Percentiles rank a stretch among this genome's conserved stretches.
Conservation (phyloP, 2,329 filamentous ascomycete species). For the Mycosphaerella arachidis region DNA sequence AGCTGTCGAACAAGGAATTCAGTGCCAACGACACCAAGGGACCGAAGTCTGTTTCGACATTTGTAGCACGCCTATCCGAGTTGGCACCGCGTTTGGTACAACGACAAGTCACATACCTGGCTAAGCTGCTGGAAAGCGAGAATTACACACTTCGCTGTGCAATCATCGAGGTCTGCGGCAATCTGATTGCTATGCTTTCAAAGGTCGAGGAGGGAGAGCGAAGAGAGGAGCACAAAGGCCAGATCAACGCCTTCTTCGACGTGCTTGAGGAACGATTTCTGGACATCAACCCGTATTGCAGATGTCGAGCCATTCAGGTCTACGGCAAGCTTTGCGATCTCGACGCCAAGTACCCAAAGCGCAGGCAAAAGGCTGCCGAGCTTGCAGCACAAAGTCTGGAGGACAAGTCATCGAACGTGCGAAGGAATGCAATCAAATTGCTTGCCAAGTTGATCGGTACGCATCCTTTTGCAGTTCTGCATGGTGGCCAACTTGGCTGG, state of each 20-base stretch:
- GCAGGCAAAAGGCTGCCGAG: conserved; percentile 80
- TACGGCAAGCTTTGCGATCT: conserved; percentile 88
- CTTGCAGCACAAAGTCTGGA: conserved; percentile 84
- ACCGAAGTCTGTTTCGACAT: conserved; percentile 91
- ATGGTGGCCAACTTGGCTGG: conserved; percentile 77
- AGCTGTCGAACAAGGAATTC: conserved; percentile 96
- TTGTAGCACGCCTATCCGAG: conserved; percentile 89
- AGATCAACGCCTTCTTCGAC: conserved; percentile 95
- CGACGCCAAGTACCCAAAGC: conserved; percentile 93
- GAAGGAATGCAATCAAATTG: conserved; percentile 90
- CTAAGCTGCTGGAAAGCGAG: conserved; percentile 94
- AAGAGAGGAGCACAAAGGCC: conserved; percentile 86
- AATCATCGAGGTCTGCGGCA: conserved; percentile 94
- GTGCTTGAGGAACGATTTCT: conserved; percentile 94
- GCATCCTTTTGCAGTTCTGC: conserved; percentile 88
- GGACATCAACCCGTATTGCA: conserved; percentile 93
- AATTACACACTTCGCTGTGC: conserved; percentile 92
- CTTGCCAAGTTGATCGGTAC: conserved; percentile 84
- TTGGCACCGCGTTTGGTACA: conserved; percentile 87
- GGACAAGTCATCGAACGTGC: conserved; percentile 97
- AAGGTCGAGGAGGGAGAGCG: conserved; percentile 74
- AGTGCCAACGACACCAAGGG: conserved; percentile 93
- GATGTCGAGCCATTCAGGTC: conserved; percentile 87
- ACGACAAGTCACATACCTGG: conserved; percentile 93
- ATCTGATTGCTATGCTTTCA: conserved; percentile 85